Conservation (phyloP, 208 protist genomes). For the Trypanosoma vivax region DNA sequence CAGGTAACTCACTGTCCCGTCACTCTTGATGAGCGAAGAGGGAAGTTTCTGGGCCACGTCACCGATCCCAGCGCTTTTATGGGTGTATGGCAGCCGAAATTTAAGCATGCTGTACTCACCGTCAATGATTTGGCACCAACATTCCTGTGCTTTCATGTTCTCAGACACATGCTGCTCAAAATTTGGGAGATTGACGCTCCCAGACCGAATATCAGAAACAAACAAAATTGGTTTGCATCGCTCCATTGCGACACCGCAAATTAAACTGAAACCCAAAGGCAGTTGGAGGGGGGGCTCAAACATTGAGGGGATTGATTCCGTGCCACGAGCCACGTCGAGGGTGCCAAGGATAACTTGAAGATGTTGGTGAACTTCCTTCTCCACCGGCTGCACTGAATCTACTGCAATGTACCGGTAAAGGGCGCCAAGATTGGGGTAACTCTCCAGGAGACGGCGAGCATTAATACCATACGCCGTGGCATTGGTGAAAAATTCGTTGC, state of each 20-base stretch:
- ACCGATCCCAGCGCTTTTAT: conserved; percentile 43
- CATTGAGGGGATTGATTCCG: conserved; percentile 84
- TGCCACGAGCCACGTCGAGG: conserved; percentile 78
- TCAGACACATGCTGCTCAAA: conserved; percentile 88
- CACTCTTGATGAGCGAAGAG: conserved; percentile 44
- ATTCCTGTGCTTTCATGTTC: conserved; percentile 90
- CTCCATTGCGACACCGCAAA: conserved; percentile 71
- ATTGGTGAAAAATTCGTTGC: conserved; percentile 94
- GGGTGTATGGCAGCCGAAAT: conserved; percentile 93
- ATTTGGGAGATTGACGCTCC: conserved; percentile 68
- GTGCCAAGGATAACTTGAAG: conserved; percentile 74
- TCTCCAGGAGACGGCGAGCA: conserved; percentile 57
- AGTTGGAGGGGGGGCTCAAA: conserved; percentile 65
- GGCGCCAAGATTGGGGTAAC: conserved; percentile 41
- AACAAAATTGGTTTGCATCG: conserved; percentile 85
- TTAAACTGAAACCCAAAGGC: conserved; percentile 60
- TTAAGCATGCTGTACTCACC: conserved; percentile 92
- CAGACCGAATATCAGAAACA: conserved; percentile 92
- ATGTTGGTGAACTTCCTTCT: conserved; percentile 50
- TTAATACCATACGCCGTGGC: conserved; percentile 88
- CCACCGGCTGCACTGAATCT: conserved; percentile 20
- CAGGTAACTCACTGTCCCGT: conserved; percentile 84
- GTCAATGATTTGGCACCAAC: conserved; percentile 89
- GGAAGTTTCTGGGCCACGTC: conserved; percentile 28
- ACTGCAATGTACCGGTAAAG: conserved; percentile 56